Conservation (phyloP, 1,284 basidiomycete genomes). For the Fomitopsis pinicola region DNA sequence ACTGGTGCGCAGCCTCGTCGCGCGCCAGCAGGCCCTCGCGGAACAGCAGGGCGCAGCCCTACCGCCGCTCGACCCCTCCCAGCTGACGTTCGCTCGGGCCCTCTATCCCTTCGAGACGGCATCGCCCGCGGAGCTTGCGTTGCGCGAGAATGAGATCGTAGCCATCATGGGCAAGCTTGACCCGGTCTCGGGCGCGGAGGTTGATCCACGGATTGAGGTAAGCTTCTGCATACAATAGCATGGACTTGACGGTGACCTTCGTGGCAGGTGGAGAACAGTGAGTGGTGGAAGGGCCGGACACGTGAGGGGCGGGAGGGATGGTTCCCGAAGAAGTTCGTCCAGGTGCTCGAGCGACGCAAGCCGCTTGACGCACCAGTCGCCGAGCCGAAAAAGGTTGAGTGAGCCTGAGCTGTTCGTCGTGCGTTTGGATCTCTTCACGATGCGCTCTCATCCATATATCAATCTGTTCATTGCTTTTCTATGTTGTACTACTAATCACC, state of each 20-base stretch:
- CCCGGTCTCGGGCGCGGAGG: slow-evolving; percentile 62
- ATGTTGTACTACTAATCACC: neutral
- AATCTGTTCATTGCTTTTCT: neutral
- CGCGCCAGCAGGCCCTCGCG: slow-evolving; percentile 46
- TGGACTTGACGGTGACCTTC: neutral
- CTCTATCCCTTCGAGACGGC: slow-evolving; percentile 77
- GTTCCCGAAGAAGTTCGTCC: slow-evolving; percentile 93
- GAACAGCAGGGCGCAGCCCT: slow-evolving; percentile 36
- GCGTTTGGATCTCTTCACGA: neutral
- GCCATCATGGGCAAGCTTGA: slow-evolving; percentile 87
- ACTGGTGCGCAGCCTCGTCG: slow-evolving; percentile 78
- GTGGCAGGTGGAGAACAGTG: slow-evolving; percentile 44
- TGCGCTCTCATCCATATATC: neutral
- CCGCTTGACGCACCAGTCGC: slow-evolving; percentile 23
- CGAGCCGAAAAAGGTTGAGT: slow-evolving; percentile 41
- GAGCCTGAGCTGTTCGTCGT: slow-evolving; percentile 8
- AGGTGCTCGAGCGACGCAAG: slow-evolving; percentile 56
- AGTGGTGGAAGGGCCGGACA: slow-evolving; percentile 97
- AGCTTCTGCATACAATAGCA: slow-evolving; percentile 5
- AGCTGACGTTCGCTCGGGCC: slow-evolving; percentile 86
- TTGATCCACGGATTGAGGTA: slow-evolving; percentile 69
- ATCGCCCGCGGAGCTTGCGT: slow-evolving; percentile 73
- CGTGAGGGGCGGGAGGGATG: slow-evolving; percentile 93
- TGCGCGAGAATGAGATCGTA: slow-evolving; percentile 92
- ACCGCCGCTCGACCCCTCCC: slow-evolving; percentile 66